Percentiles rank a stretch among this genome's conserved stretches.
phyloP scores from a whole-genome alignment of 1,284 basidiomycete species.

The Pascua guehoae region DNA sequence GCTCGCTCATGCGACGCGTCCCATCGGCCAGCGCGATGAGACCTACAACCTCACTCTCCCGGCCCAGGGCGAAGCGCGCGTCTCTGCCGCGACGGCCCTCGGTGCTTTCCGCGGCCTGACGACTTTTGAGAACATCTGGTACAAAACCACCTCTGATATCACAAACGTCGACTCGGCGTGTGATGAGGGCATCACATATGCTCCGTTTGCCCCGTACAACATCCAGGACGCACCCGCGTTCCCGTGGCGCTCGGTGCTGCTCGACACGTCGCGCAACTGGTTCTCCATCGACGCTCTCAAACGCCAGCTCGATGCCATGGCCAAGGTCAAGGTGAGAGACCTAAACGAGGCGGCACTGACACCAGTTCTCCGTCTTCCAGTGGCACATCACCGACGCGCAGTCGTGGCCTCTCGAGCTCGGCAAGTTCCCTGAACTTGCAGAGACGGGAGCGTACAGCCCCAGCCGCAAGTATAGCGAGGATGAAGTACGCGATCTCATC shows the following conservation, averaged over 20 bases:
- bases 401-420: constrained; percentile 68
- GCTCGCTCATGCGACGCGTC: not conserved
- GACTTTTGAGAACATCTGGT: constrained; percentile 68
- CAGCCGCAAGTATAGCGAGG: constrained; percentile 54
- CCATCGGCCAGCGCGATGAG: not conserved
- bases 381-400: constrained; percentile 8
- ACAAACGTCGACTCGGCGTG: no score
- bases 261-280: constrained; percentile 62
- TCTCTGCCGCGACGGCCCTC: not conserved
- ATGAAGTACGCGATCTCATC: constrained; percentile 63
- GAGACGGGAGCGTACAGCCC: constrained; percentile 58
- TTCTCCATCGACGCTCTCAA: constrained; percentile 1
- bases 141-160: no score
- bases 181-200: constrained; percentile 9
- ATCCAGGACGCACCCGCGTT: constrained; percentile 51
- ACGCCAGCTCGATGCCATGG: constrained; percentile 73
- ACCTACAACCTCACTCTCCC: constrained; percentile 6
- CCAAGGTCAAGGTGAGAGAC: constrained; percentile 66
- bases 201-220: constrained; percentile 37
- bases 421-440: constrained; percentile 60
- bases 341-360: not conserved
- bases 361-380: constrained; percentile 66
- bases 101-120: constrained; percentile 65
- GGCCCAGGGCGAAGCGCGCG: not conserved
- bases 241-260: constrained; percentile 63